Conservation (phyloP, 257 asterid genomes). For the Nicotiana benthamiana region DNA sequence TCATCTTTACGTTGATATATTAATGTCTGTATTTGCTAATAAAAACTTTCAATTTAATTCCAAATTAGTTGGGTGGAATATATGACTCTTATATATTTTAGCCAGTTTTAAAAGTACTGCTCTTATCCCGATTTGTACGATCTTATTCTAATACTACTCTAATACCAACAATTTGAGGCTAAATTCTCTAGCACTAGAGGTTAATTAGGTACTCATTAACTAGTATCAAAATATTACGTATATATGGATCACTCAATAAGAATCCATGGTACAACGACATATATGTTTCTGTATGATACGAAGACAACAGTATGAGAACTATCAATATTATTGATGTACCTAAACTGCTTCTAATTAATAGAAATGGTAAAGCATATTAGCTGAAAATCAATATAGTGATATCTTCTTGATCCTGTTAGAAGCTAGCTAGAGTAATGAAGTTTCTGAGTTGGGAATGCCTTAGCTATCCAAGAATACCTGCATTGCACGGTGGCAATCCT, state of each 20-base stretch:
- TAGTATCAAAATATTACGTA: not conserved
- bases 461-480: not conserved
- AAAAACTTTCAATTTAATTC: too few relatives aligned
- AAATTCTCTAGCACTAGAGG: not conserved
- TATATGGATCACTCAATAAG: not conserved
- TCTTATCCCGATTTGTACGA: too few relatives aligned
- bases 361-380: not conserved
- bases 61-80: too few relatives aligned
- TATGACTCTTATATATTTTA: too few relatives aligned
- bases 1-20: too few relatives aligned
- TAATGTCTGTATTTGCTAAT: too few relatives aligned
- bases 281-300: not conserved
- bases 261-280: not conserved
- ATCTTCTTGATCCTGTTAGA: not conserved
- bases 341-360: not conserved
- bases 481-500: constrained; percentile 28
- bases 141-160: too few relatives aligned
- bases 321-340: not conserved
- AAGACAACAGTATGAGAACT: not conserved
- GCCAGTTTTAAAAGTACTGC: too few relatives aligned
- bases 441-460: not conserved
- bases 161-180: not conserved
- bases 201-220: not conserved
- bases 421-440: not conserved
- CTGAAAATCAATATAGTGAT: not conserved